Evolutionary conservation across 1,139 yeast species (phyloP), one percentile per base, ranked within the genome.

Genomic region (Kodamaea anthophila): DNA sequence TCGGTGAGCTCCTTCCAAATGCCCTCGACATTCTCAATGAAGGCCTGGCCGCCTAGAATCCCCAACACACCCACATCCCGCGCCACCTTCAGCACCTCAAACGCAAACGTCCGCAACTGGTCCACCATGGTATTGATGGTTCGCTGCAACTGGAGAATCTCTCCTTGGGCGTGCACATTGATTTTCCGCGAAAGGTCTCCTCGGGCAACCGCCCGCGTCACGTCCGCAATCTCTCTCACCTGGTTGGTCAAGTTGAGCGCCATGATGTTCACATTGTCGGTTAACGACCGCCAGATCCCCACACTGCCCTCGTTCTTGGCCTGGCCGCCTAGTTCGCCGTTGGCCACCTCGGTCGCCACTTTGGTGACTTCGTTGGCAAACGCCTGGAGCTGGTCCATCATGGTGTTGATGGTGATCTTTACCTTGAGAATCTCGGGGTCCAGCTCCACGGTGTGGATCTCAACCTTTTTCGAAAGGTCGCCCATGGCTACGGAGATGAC

Each of bases 31-130:
- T 81, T 82, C 39, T 76, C 84, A 35, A 84, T 82, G 37, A 79
- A 74, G 2, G 94, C 94, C 53, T 84, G 94, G 7, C 94, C 94
- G 28, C 94, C 94, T 35, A 84, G 64, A 21, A 85, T 71, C 41
- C 94, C 94, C 43, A 83, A 81, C 16, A 85, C 94, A 49, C 94
- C 94, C 15, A 87, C 87, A 59, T 84, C 94, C 41, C 94, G 69
- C 4, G 94, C 94, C 18, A 84, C 93, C 39, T 87, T 74, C 3
- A 93, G 81, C 22, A 84, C 94, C 55, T 84, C 94, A 43, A 83
- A 80, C 1, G 94, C 94, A 62, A 84, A 84, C 13, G 85, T 82
- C 50, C 93, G 70, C 44, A 84, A 70, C 53, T 84, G 93, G 51
- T 84, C 94, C 61, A 83, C 94, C 95, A 81, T 84, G 38, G 85